Evolutionary conservation across 2,329 filamentous ascomycete genomes (phyloP), one percentile per base, ranked within the genome.

Genomic region (Monosporascus cannonballus): DNA sequence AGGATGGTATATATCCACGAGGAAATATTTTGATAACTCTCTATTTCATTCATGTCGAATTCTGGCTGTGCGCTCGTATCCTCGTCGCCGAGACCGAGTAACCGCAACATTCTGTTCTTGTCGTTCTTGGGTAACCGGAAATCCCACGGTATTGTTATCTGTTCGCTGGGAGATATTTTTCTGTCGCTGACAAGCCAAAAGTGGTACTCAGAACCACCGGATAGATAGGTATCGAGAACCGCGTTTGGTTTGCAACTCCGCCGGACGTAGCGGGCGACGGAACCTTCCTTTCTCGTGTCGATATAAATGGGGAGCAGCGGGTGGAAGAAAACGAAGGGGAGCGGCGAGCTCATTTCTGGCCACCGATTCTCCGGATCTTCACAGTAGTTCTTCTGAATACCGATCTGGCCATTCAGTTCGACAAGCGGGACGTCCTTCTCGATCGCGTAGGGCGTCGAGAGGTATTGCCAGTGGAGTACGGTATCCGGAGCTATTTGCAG

Each of bases 161-260:
- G 81, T 62, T 85, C 83, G 41, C 78, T 76, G 1, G 83, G 75
- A 17, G 78, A 71, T 52, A 97, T 91, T 38, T 86, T 79, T 50
- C 87, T 81, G 61, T 89, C 89, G 61, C 90, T 91, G 54, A 96
- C 84, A 57, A 96, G 86, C 81, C 93, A 96, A 69, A 97, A 96
- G 66, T 94, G 90, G 65, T 93, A 96, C 59, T 93, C 86, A 1
- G 84, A 85, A 3, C 81, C 79, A 47, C 84, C 85, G 2, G 89
- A 89, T 47, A 96, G 81, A 59, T 91, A 89, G 0, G 92, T 95
- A 66, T 94, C 92, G 62, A 97, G 76, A 34, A 82, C 80, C n/a
- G 94, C 84, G 64, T 97, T 99, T 1, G 94, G 90, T 56, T 83
- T 84, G 73, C 94, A 99, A 63, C 94, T 97, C 59, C 93, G 84